Evolutionary conservation across 1,284 basidiomycete species (phyloP).

Genomic region (Ustilago loliicola): DNA sequence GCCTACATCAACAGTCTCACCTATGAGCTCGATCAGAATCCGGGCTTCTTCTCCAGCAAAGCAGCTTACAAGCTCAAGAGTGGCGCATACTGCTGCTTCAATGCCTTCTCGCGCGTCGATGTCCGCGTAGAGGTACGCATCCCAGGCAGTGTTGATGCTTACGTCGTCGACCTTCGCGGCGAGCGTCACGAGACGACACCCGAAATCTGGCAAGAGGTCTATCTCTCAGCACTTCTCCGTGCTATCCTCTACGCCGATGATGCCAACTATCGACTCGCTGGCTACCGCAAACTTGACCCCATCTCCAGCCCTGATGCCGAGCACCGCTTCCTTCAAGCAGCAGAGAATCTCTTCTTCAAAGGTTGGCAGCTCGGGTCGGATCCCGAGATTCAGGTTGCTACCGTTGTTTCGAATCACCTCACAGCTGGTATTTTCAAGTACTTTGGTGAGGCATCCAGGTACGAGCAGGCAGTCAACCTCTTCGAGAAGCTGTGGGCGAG

Average conservation of each 20-base stretch:
- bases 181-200: conserved; percentile 92
- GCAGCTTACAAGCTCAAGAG: conserved; percentile 89
- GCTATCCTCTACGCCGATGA: conserved; percentile 96
- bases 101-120: conserved; percentile 97
- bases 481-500: conserved; percentile 89
- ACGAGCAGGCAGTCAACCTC: conserved; percentile 87
- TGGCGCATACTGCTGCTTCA: conserved; percentile 97
- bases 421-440: conserved; percentile 96
- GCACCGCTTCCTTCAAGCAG: conserved; percentile 88
- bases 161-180: conserved; percentile 92
- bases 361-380: conserved; percentile 99
- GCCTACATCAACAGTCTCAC: conserved; percentile 98
- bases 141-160: conserved; percentile 94
- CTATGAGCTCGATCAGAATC: conserved; percentile 90
- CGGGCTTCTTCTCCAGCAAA: conserved; percentile 85
- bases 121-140: conserved; percentile 98
- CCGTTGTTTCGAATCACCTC: conserved; percentile 95
- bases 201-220: conserved; percentile 97
- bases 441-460: conserved; percentile 91
- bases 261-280: conserved; percentile 88
- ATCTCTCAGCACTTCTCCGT: conserved; percentile 90
- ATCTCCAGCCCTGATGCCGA: conserved; percentile 91
- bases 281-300: conserved; percentile 94
- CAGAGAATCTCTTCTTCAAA: conserved; percentile 90
- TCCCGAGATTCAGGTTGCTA: conserved; percentile 98